Base-by-base conservation (phyloP, 2,329 filamentous ascomycete species). In the Talaromyces marneffei region DNA sequence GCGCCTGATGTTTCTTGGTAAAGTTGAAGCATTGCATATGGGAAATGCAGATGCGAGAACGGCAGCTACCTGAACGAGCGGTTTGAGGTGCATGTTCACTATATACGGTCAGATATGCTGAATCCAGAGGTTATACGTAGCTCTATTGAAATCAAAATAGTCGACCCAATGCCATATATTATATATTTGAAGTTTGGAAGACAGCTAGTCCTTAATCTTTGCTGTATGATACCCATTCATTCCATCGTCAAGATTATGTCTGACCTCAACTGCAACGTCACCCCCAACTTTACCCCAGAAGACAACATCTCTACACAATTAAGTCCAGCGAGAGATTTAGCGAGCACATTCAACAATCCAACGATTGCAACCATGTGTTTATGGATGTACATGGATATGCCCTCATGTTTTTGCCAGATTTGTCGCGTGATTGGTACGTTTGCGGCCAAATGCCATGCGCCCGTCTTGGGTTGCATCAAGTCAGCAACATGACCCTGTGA, bases 401-500 rank as follows among this genome's bases (percentile, higher is more conserved):
- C n/a, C n/a, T 50, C 16, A 14, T 20, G 2, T 20, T 50, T 14
- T 7, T 14, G 2, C 20, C 10, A 52, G 4, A 35, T 52, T 14
- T 33, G 29, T 33, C 48, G 29, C 48, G 48, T 52, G 48, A 35
- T 52, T 33, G 27, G 29, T 35, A 52, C 48, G 29, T 52, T 52
- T 52, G 48, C 48, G 48, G 48, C 27, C 10, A 31, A 31, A 33
- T 52, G 16, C 48, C n/a, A 52, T 27, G 33, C 5, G 20, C 29
- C 48, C 48, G 48, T 52, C 48, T 56, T 56, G 27, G 53, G 53
- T 56, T 44, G 39, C 53, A 56, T 44, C 53, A 56, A 14, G n/a
- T 33, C 4, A 35, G 18, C 14, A 20, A 56, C 9, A 39, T 44
- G 16, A 33, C 16, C 29, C 4, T 50, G n/a, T n/a, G 29, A 33